Percentiles rank a stretch among this genome's conserved stretches.
Conservation (phyloP, 2,329 filamentous ascomycete species). For the Nemania sp. region DNA sequence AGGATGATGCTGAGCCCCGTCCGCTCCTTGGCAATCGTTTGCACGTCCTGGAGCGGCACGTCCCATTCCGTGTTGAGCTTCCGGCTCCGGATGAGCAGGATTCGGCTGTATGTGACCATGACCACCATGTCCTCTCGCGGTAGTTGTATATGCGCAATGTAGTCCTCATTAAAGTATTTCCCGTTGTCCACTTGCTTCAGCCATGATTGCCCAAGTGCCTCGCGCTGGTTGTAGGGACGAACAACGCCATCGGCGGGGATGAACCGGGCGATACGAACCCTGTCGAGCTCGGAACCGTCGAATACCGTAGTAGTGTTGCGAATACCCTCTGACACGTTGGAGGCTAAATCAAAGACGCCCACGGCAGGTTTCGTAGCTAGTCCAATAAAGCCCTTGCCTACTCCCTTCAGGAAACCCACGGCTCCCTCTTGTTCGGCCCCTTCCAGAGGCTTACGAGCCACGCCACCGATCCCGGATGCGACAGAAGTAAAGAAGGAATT, state of each 20-base stretch:
- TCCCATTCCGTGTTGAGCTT: conserved; percentile 93
- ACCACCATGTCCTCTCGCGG: conserved; percentile 85
- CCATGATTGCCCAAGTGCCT: conserved; percentile 97
- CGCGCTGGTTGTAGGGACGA: conserved; percentile 88
- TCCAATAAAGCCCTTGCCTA: conserved; percentile 91
- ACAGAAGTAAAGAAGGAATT: conserved; percentile 93
- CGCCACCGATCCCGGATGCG: conserved; percentile 88
- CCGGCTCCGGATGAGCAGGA: conserved; percentile 87
- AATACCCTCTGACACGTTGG: conserved; percentile 95
- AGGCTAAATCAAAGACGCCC: conserved; percentile 93
- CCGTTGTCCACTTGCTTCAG: conserved; percentile 97
- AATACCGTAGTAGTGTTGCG: conserved; percentile 99
- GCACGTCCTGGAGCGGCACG: conserved; percentile 90
- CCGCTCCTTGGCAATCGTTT: conserved; percentile 95
- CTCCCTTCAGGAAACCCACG: conserved; percentile 93
- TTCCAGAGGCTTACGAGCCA: conserved; percentile 91
- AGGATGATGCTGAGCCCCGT: conserved; percentile 89
- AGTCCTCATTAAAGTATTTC: conserved; percentile 96
- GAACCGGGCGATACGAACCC: conserved; percentile 90
- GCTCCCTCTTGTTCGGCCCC: conserved; percentile 95
- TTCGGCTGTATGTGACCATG: conserved; percentile 84
- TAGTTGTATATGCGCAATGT: conserved; percentile 94
- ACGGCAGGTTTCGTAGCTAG: conserved; percentile 97
- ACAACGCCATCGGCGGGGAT: conserved; percentile 92
- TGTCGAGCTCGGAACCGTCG: conserved; percentile 90